Conservation (phyloP, 148 eudicot genomes). For the Vaccinium macrocarpon region DNA sequence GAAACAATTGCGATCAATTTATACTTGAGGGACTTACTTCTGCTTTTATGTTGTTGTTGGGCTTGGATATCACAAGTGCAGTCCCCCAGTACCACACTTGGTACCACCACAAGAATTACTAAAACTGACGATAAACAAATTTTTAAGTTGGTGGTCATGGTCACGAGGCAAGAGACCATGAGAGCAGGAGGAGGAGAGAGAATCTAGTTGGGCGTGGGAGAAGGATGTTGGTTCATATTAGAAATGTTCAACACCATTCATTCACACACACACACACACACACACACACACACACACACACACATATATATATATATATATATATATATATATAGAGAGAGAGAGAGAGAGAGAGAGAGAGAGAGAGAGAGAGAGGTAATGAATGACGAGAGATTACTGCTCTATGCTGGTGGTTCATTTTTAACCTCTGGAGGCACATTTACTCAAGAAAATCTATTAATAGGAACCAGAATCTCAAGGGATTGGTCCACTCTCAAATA, state of each 20-base stretch:
- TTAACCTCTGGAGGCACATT: background rate
- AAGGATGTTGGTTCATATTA: background rate
- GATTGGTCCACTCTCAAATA: background rate
- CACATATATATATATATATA: background rate
- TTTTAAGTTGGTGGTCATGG: background rate
- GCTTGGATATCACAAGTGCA: slow-evolving; percentile 38
- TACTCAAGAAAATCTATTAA: background rate
- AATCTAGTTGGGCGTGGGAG: background rate
- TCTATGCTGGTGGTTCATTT: background rate
- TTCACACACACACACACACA: no score
- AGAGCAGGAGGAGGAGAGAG: background rate
- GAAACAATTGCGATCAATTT: slow-evolving; percentile 56
- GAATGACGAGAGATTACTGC: background rate
- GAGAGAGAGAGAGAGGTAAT: background rate
- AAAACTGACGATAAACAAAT: background rate
- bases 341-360: background rate
- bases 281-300: no score
- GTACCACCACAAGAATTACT: slow-evolving; percentile 11
- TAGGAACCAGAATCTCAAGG: background rate
- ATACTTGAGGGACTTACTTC: slow-evolving; percentile 38
- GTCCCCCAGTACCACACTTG: slow-evolving; percentile 21
- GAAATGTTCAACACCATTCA: background rate
- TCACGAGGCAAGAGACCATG: background rate
- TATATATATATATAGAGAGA: no score
- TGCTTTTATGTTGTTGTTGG: background rate